Evolutionary conservation across 2,329 filamentous ascomycete species (phyloP).

Genomic region (Bretziella fagacearum): DNA sequence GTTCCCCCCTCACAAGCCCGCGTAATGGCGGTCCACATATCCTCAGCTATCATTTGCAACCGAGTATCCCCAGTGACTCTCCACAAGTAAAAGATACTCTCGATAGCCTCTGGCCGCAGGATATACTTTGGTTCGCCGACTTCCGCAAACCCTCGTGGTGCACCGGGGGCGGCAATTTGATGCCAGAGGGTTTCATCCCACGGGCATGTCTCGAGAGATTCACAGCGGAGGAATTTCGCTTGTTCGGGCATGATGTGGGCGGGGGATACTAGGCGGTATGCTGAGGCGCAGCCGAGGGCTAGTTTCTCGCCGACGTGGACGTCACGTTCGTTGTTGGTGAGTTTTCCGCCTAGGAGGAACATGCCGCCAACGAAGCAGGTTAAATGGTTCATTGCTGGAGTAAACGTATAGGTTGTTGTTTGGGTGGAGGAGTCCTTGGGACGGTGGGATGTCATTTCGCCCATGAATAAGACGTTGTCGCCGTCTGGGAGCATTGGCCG

Average conservation of each 20-base stretch:
- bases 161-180: slow-evolving; percentile 19
- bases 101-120: slow-evolving; percentile 60
- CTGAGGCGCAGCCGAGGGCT: slow-evolving; percentile 47
- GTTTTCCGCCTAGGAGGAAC: slow-evolving; percentile 42
- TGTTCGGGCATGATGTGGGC: slow-evolving; percentile 46
- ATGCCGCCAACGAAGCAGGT: slow-evolving; percentile 50
- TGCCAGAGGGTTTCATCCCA: slow-evolving; percentile 22
- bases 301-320: slow-evolving; percentile 40
- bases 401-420: slow-evolving; percentile 19
- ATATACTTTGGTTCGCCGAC: slow-evolving; percentile 44
- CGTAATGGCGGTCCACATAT: slow-evolving; percentile 51
- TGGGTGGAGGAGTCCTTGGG: slow-evolving; percentile 18
- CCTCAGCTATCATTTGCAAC: slow-evolving; percentile 55
- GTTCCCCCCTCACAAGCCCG: slow-evolving; percentile 42
- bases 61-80: slow-evolving; percentile 49
- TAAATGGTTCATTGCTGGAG: slow-evolving; percentile 35
- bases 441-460: slow-evolving; percentile 26
- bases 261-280: slow-evolving; percentile 38
- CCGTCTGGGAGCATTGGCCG: slow-evolving; percentile 43
- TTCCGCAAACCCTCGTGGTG: slow-evolving; percentile 38
- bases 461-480: slow-evolving; percentile 44
- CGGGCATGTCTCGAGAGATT: slow-evolving; percentile 19
- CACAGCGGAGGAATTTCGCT: slow-evolving; percentile 31
- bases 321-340: slow-evolving; percentile 33
- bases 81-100: slow-evolving; percentile 65